Conservation (phyloP, 768 basidiomycete genomes). For the Cubamyces lactineus region DNA sequence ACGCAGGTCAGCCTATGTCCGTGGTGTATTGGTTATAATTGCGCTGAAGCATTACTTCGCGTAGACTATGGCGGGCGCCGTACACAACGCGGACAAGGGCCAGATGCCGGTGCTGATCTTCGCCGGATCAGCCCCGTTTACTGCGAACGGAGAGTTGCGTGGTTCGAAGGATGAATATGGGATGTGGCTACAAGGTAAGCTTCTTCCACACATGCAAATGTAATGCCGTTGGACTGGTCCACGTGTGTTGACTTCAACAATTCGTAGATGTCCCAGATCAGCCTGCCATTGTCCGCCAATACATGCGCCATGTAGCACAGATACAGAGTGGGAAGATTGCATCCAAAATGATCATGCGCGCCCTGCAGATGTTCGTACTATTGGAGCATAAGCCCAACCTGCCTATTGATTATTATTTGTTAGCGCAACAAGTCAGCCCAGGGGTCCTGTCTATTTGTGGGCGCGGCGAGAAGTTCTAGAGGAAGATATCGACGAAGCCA, state of each 20-base stretch:
- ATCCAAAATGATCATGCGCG: conserved; percentile 54
- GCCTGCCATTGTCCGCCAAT: conserved; percentile 69
- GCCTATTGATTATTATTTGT: neutral
- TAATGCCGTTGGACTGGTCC: neutral
- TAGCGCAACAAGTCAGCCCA: conserved; percentile 71
- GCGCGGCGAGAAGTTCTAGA: conserved; percentile 73
- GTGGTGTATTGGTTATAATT: neutral
- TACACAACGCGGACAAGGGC: conserved; percentile 70
- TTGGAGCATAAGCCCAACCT: neutral
- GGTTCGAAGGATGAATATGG: conserved; percentile 76
- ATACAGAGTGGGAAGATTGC: conserved; percentile 57
- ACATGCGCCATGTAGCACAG: conserved; percentile 70
- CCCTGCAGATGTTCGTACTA: conserved; percentile 60
- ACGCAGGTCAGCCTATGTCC: conserved; percentile 51
- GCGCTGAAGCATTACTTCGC: neutral
- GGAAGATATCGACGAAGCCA: conserved; percentile 52
- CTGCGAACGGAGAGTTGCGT: conserved; percentile 54
- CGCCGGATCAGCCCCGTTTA: conserved; percentile 69
- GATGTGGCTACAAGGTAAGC: conserved; percentile 68
- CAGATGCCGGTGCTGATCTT: conserved; percentile 70
- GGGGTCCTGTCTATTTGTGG: conserved; percentile 77
- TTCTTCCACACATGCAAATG: neutral
- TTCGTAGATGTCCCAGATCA: conserved; percentile 69
- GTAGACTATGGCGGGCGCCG: conserved; percentile 68
- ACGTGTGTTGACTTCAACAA: too few species aligned